Base-by-base conservation (phyloP, 208 protist genomes). In the Crithidia sp. region DNA sequence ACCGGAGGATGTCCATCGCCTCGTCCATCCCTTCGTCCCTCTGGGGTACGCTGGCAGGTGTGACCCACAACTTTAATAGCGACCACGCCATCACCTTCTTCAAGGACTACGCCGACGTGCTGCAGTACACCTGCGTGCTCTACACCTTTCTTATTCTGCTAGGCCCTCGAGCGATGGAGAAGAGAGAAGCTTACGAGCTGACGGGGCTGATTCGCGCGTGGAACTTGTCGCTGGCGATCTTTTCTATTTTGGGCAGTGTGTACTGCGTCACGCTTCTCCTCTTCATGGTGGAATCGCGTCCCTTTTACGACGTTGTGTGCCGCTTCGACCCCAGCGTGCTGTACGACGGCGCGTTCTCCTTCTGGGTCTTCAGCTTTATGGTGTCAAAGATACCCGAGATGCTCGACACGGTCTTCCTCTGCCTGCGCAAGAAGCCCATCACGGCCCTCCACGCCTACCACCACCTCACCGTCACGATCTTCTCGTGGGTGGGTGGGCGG, bases 371-470 rank as follows among this genome's bases (percentile, higher is more conserved):
- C 45, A 77, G 81, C 53, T 91, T 95, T 62, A 76, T 89, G 60
- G 74, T 89, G 9, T 88, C 80, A 2, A 95, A 92, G 67, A 83
- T 91, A 19, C 81, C 84, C 5, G 87, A 95, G 61, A 83, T 90
- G 81, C 60, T 94, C 14, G 85, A 89, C 64, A 92, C 89, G 10
- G 85, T 82, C 40, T 95, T 92, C 58, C 77, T 90, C 3, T 81
- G 88, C 16, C 66, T 92, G 55, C 83, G 72, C 62, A 86, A 89
- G 79, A 88, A 90, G 68, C 82, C 78, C 4, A 79, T 92, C 44
- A 89, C 85, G 7, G 91, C 91, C 72, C 70, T 89, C 55, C 85
- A 95, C 64, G 89, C 76, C 76, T 91, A 88, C 71, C 93, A 97
- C 78, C 95, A 97, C 76, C 77, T 92, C 3, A 88, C 89, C 12